Percentiles rank a stretch among this genome's conserved stretches.
Evolutionary conservation across 495 filamentous ascomycete species (phyloP).

Genomic region (Trichocladium antarcticum): DNA sequence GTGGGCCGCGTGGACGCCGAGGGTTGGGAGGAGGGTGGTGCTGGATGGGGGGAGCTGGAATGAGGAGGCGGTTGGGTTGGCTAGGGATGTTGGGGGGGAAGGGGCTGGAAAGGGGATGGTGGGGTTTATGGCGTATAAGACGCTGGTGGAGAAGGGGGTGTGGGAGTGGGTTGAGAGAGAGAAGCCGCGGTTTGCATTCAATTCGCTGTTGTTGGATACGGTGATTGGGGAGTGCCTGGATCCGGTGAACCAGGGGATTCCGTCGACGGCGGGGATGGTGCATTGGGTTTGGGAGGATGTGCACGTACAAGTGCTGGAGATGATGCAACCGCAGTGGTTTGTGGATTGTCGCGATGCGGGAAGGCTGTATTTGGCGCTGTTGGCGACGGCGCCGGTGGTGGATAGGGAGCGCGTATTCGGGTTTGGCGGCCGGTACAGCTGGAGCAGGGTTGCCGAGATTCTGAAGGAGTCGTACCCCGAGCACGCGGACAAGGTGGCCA

Average conservation of each 20-base stretch:
- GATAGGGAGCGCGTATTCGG: constrained; percentile 26
- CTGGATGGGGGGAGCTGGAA: constrained; percentile 25
- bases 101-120: constrained; percentile 18
- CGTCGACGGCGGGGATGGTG: constrained; percentile 26
- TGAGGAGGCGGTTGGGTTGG: constrained; percentile 20
- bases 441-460: constrained; percentile 20
- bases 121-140: constrained; percentile 30
- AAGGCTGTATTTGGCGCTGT: constrained; percentile 22
- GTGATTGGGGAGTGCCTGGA: constrained; percentile 28
- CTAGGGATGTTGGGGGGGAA: constrained; percentile 9
- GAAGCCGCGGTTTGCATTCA: constrained; percentile 24
- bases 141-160: constrained; percentile 23
- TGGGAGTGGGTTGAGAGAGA: constrained; percentile 30
- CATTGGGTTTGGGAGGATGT: constrained; percentile 23
- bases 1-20: constrained; percentile 28
- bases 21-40: constrained; percentile 10
- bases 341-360: constrained; percentile 23
- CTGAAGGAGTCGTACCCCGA: constrained; percentile 23
- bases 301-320: constrained; percentile 14
- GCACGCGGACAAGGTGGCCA: constrained; percentile 12
- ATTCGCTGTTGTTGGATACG: constrained; percentile 23
- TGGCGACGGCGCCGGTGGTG: constrained; percentile 20
- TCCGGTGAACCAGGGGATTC: constrained; percentile 21
- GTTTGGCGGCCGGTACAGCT: constrained; percentile 27
- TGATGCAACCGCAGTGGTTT: constrained; percentile 29